Evolutionary conservation across 2,329 filamentous ascomycete genomes (phyloP).

Genomic region (Zopfia rhizophila): DNA sequence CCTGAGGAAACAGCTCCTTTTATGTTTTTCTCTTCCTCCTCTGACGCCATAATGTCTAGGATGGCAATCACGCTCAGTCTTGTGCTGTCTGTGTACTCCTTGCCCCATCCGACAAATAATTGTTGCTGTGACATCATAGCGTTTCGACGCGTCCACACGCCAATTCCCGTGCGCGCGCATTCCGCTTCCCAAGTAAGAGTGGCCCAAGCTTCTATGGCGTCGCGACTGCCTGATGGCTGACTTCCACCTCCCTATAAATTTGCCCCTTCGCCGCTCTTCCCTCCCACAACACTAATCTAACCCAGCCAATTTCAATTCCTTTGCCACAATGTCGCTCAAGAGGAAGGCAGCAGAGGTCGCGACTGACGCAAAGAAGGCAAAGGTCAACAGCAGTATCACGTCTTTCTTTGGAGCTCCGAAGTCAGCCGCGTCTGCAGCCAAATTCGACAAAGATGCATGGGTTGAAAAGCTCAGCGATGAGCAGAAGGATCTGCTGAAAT

Average conservation of each 20-base stretch:
- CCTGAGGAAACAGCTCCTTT: too few species aligned
- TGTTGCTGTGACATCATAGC: too few species aligned
- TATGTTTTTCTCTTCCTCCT: not conserved
- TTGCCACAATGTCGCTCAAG: slow-evolving; percentile 59
- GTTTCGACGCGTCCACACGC: too few species aligned
- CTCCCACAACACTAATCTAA: slow-evolving; percentile 1
- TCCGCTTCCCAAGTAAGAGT: too few species aligned
- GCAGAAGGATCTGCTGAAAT: slow-evolving; percentile 80
- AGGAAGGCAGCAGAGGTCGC: slow-evolving; percentile 60
- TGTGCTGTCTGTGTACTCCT: too few species aligned
- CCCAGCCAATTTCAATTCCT: slow-evolving; percentile 20
- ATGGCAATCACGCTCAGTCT: too few species aligned
- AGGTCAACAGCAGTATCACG: slow-evolving; percentile 79
- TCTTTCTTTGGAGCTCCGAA: slow-evolving; percentile 87
- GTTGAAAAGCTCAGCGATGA: slow-evolving; percentile 80
- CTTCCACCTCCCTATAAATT: slow-evolving; percentile 8
- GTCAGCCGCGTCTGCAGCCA: slow-evolving; percentile 41
- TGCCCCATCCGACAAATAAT: too few species aligned
- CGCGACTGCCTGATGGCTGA: too few species aligned
- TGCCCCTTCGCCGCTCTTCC: slow-evolving; percentile 8
- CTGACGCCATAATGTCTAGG: not conserved
- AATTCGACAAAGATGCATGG: slow-evolving; percentile 93
- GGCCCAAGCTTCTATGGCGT: too few species aligned
- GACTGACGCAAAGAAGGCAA: slow-evolving; percentile 61
- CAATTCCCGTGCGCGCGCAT: too few species aligned